Conservation (phyloP, 371 early-diverging fungal species). For the Mortierella sp. region DNA sequence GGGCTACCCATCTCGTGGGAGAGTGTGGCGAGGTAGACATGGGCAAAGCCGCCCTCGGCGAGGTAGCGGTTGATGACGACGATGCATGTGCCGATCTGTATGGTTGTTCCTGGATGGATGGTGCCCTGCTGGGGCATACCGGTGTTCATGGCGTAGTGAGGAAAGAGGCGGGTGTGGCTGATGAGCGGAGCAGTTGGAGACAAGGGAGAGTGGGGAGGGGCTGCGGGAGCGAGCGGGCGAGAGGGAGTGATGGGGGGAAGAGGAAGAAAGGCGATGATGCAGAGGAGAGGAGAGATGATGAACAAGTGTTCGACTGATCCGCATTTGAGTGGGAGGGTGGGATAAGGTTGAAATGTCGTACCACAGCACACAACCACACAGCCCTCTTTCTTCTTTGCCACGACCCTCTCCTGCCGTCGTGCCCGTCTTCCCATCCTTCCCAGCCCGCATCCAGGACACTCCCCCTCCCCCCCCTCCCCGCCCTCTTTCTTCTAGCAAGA, state of each 20-base stretch:
- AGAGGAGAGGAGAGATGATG: background rate
- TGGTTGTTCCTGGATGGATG: conserved; percentile 59
- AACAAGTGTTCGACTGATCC: background rate
- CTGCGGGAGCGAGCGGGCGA: background rate
- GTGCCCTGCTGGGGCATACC: conserved; percentile 45
- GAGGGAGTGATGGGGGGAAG: background rate
- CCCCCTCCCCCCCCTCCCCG: too few relatives aligned
- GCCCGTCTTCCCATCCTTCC: too few relatives aligned
- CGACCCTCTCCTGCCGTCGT: too few relatives aligned
- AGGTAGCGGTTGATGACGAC: conserved; percentile 60
- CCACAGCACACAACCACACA: too few relatives aligned
- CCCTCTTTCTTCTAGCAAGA: too few relatives aligned
- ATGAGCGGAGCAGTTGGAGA: background rate
- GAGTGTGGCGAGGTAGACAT: conserved; percentile 85
- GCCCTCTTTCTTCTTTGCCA: too few relatives aligned
- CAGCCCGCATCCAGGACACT: too few relatives aligned
- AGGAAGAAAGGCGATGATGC: conserved; percentile 1
- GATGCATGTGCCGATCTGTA: conserved; percentile 56
- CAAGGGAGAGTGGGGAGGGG: background rate
- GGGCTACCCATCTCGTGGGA: conserved; percentile 57
- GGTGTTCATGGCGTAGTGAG: conserved; percentile 22
- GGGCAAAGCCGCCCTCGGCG: conserved; percentile 83
- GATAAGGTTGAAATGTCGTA: too few relatives aligned
- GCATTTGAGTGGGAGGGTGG: background rate
- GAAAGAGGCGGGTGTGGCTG: too few relatives aligned